A percentile compares a stretch with the other conserved stretches of the same genome.
phyloP scores from a whole-genome alignment of 2,329 filamentous ascomycete genomes.

The Phialemoniopsis sp. region DNA sequence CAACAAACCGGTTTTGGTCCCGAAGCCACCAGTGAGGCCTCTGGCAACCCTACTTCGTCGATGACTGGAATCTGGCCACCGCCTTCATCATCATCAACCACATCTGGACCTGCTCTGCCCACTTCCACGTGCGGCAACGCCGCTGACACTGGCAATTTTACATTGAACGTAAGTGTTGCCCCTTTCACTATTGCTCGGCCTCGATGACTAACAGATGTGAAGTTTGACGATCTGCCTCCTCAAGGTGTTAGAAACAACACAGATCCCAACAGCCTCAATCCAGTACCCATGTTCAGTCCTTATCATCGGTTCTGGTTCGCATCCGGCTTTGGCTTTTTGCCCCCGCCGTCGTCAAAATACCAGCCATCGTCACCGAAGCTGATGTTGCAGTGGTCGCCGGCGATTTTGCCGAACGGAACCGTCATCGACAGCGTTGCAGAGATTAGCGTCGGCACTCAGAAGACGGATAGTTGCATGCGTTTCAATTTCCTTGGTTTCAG shows the following conservation, averaged over 20 bases:
- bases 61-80: no score
- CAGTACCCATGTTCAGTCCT: conserved; percentile 11
- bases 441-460: conserved; percentile 14
- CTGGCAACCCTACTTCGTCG: no score
- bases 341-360: conserved; percentile 13
- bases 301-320: conserved; percentile 27
- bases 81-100: neutral
- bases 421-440: conserved; percentile 14
- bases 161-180: conserved; percentile 8
- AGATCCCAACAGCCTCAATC: neutral
- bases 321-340: conserved; percentile 23
- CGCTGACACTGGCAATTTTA: conserved; percentile 4
- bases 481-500: conserved; percentile 30
- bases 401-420: conserved; percentile 12
- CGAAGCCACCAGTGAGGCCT: neutral
- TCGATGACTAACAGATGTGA: neutral
- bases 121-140: conserved; percentile 5
- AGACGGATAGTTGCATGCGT: conserved; percentile 19
- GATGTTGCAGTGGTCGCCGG: conserved; percentile 17
- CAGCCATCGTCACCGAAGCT: conserved; percentile 14
- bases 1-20: neutral
- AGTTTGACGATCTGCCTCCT: conserved; percentile 15
- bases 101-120: neutral
- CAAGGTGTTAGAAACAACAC: conserved; percentile 1
- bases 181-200: neutral